phyloP scores from a whole-genome alignment of 75 land plant genomes.

The Selaginella moellendorffii region DNA sequence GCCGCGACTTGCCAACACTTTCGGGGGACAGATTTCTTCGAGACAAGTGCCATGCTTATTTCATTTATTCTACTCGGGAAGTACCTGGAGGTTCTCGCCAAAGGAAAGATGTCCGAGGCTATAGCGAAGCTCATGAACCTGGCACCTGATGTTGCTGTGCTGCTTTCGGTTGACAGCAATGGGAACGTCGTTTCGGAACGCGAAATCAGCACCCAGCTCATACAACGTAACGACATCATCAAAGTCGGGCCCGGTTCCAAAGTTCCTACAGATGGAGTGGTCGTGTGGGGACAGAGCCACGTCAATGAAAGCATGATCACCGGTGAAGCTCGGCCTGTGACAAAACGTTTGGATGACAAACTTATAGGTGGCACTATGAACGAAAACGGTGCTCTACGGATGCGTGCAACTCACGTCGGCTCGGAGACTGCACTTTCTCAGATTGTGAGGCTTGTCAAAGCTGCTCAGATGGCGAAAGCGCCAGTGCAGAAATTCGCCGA shows the following conservation, averaged over 20 bases:
- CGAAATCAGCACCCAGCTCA: conserved; percentile 26
- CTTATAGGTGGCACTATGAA: conserved; percentile 26
- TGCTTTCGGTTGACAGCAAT: conserved; percentile 3
- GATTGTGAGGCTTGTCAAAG: conserved; percentile 27
- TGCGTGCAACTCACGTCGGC: conserved; percentile 23
- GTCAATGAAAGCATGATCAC: conserved; percentile 34
- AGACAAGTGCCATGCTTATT: conserved; percentile 63
- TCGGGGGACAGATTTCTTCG: conserved; percentile 77
- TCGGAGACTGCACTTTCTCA: conserved; percentile 26
- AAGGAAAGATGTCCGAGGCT: conserved; percentile 61
- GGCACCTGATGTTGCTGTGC: conserved; percentile 46
- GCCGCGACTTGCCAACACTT: conserved; percentile 43
- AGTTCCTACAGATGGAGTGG: conserved; percentile 72
- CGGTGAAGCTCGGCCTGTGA: conserved; percentile 24
- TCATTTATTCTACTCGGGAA: conserved; percentile 41
- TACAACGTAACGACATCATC: conserved; percentile 59
- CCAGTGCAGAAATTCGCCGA: conserved; percentile 32
- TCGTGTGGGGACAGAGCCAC: conserved; percentile 24
- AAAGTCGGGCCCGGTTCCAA: conserved; percentile 86
- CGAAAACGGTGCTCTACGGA: conserved; percentile 15
- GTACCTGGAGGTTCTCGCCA: conserved; percentile 36
- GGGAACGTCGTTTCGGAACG: conserved; percentile 13
- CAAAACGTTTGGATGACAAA: conserved; percentile 19
- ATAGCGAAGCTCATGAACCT: conserved; percentile 52
- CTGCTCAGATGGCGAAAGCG: conserved; percentile 30